These are phyloP conservation scores for Sungouiella thailandica DNA, from an alignment of 805 yeast genomes.

Conservation along the genomic window DNA sequence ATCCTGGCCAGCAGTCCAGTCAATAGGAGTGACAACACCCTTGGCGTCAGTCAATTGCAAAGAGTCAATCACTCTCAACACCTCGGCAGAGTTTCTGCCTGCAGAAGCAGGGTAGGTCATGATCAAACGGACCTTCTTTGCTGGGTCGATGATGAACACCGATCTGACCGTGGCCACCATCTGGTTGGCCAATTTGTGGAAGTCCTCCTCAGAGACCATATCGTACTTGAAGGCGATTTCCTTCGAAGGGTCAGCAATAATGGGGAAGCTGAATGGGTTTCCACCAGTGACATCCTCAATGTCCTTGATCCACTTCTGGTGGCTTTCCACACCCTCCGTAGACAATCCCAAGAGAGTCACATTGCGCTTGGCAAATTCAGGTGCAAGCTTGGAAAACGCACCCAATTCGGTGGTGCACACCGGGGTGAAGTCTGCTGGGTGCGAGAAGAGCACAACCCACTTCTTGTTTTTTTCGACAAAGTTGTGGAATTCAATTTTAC, in stretches of 20 bases:
- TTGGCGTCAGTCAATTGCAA: constrained; percentile 59
- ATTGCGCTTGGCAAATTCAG: constrained; percentile 61
- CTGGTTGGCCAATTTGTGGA: constrained; percentile 59
- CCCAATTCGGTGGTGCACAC: constrained; percentile 78
- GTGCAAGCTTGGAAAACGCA: constrained; percentile 66
- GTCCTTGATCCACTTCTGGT: constrained; percentile 65
- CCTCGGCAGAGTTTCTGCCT: constrained; percentile 74
- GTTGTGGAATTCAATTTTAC: constrained; percentile 59
- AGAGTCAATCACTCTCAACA: constrained; percentile 65
- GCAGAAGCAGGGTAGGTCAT: constrained; percentile 70
- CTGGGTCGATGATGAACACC: constrained; percentile 67
- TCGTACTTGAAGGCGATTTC: constrained; percentile 59
- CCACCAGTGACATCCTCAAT: constrained; percentile 59
- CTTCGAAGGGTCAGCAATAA: constrained; percentile 61
- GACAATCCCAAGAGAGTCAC: constrained; percentile 66
- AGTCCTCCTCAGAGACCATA: constrained; percentile 69
- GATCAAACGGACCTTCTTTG: constrained; percentile 55
- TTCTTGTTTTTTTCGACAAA: constrained; percentile 46
- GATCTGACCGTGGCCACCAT: constrained; percentile 66
- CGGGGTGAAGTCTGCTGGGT: constrained; percentile 77
- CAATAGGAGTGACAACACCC: constrained; percentile 64
- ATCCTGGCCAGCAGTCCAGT: constrained; percentile 72
- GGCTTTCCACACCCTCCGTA: constrained; percentile 58
- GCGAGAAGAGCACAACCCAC: constrained; percentile 68
- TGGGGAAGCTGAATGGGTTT: constrained; percentile 54